phyloP scores from a whole-genome alignment of 495 filamentous ascomycete species.

The Astrothelium macrocarpum region DNA sequence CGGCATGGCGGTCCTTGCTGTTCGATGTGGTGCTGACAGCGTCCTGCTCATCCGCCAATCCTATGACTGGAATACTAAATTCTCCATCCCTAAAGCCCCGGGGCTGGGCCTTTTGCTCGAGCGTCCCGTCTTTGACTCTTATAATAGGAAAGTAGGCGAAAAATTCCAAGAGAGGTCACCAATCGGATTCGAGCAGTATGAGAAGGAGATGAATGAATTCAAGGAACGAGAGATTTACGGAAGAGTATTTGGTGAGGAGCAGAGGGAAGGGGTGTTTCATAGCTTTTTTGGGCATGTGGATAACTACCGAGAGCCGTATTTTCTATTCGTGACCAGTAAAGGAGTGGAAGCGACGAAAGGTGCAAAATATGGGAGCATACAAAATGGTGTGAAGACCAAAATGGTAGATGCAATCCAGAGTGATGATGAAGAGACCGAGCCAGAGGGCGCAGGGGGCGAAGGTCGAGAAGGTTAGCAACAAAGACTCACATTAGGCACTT shows the following conservation, averaged over 20 bases:
- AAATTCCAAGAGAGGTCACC: slow-evolving; percentile 43
- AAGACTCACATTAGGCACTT: too few species aligned
- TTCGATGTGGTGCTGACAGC: slow-evolving; percentile 65
- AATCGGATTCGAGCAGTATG: slow-evolving; percentile 68
- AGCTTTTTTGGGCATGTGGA: slow-evolving; percentile 85
- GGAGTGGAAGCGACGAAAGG: slow-evolving; percentile 18
- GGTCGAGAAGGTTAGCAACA: slow-evolving; percentile 1
- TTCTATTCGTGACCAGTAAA: slow-evolving; percentile 58
- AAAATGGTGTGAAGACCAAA: not conserved
- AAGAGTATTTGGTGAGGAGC: slow-evolving; percentile 81
- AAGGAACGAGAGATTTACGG: slow-evolving; percentile 91
- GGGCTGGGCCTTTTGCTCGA: slow-evolving; percentile 81
- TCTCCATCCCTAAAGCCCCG: slow-evolving; percentile 89
- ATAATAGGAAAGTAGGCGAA: slow-evolving; percentile 54
- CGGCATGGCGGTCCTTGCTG: slow-evolving; percentile 74
- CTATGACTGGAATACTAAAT: slow-evolving; percentile 44
- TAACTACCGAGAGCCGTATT: slow-evolving; percentile 59
- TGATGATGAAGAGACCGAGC: slow-evolving; percentile 13
- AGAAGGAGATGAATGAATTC: slow-evolving; percentile 72
- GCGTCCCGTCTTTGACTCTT: slow-evolving; percentile 76
- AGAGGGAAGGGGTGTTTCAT: slow-evolving; percentile 41
- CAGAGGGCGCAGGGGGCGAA: not conserved
- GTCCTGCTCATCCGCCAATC: slow-evolving; percentile 58
- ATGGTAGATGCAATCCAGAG: not conserved
- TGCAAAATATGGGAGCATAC: not conserved